Evolutionary conservation across 805 yeast genomes (phyloP), one percentile per base, ranked within the genome.

Genomic region (Clavispora phyllophila): DNA sequence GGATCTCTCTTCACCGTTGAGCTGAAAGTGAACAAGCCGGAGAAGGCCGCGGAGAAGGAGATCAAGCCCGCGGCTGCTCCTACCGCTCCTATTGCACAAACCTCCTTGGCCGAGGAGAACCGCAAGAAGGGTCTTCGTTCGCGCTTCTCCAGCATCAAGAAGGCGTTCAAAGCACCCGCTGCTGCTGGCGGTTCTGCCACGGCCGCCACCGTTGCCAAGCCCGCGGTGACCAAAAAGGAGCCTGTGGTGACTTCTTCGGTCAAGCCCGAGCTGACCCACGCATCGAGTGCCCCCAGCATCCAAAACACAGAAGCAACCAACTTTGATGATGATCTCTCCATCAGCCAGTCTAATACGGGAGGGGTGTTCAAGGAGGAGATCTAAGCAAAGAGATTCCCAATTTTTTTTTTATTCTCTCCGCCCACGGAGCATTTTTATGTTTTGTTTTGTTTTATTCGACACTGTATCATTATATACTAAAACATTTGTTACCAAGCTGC

Each of bases 311-410:
- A 38, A 20, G 36, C 7, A 14, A 33, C 41, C 36, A 36, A 43
- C 33, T 47, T 45, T 36, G 65, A 55, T 23, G 70, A 63, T 32
- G 70, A 65, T 18, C 43, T 62, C 35, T 61, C 68, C 7, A 53
- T 62, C 31, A 57, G 58, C 41, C 52, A 54, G 40, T 43, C 55
- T 28, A 61, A 61, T 45, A 56, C 57, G 42, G 68, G 68, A 15
- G 72, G 72, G 5, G 48, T 68, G 22, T 69, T 69, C 50, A 69
- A 66, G 49, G 74, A 69, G 52, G 73, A 68, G 49, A 65, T 69
- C 43, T 68, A 54, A 43, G 32, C 39, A 9, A 33, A 14, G 20
- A 9, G 9, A 15, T 15, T 10, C 33, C 14, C 3, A 29, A n/a
- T n/a, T n/a, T 14, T 29, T 29, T 29, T 29, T 29, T 29, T 29